Evolutionary conservation across 2,329 filamentous ascomycete genomes (phyloP), one percentile per base, ranked within the genome.

Genomic region (Tolypocladium ovalisporum): DNA sequence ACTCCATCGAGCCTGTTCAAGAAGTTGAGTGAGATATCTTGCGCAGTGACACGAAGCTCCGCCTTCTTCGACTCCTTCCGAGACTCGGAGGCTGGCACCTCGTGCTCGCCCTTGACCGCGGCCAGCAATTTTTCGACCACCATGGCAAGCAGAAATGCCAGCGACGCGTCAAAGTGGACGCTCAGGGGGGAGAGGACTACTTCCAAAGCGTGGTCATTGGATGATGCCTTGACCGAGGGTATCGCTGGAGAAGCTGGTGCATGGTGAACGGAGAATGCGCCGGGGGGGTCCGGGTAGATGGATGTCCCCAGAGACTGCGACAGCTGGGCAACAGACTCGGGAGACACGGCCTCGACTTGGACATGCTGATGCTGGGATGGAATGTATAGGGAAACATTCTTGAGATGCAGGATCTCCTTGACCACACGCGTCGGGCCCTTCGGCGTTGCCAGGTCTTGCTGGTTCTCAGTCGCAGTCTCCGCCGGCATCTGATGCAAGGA

Each of bases 21-120:
- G 58, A 85, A 82, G 44, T 80, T 74, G 12, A 85, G 58, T 1
- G 78, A 80, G 9, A 85, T 71, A 57, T 78, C 74, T 54, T 82
- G 72, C 0, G 77, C 67, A 1, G 67, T 66, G 19, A 84, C 56
- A 37, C 75, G 78, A 57, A 83, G 64, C 13, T 75, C 70, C 0
- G 73, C 72, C 8, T 57, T 53, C 40, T 64, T 60, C 19, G 52
- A 27, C 44, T 44, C n/a, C 37, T 56, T 24, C 53, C 55, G 37
- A 60, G 68, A 12, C 58, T 56, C n/a, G 35, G 40, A 36, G 3
- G 61, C 40, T 1, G 62, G 27, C 4, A 15, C 40, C 58, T 56
- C 24, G 3, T 61, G 60, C 24, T 62, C 60, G 19, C 64, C 59
- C 44, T 75, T 75, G 13, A 80, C 56, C 19, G 76, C 75, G 24